Percentiles rank a stretch among this genome's conserved stretches.
Evolutionary conservation across 306 rosid genomes (phyloP).

Genomic region (Vigna trinervia): DNA sequence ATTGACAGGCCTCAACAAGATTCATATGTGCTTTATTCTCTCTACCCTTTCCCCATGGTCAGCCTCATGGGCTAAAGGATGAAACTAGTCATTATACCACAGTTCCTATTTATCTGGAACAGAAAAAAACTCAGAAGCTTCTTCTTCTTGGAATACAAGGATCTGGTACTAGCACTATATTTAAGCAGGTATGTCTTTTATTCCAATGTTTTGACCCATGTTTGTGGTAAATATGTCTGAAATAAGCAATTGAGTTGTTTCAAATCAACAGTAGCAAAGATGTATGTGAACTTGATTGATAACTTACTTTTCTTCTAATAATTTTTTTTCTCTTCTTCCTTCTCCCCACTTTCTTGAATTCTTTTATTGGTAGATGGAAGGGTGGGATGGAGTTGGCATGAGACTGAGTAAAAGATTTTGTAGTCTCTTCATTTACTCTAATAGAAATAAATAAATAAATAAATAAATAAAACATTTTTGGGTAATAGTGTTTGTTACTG

Average conservation of each 20-base stretch:
- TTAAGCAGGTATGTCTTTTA: constrained; percentile 79
- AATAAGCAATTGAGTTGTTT: constrained; percentile 33
- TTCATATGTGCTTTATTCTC: constrained; percentile 78
- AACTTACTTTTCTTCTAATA: not conserved
- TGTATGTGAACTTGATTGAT: constrained; percentile 30
- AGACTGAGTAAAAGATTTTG: not conserved
- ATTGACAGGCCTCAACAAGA: constrained; percentile 85
- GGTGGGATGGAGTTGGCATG: constrained; percentile 9
- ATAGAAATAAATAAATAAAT: constrained; percentile 24
- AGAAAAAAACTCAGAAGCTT: constrained; percentile 85
- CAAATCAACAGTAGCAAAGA: constrained; percentile 14
- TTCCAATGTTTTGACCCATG: not conserved
- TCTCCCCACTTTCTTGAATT: not conserved
- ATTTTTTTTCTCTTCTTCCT: not conserved
- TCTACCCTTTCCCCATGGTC: constrained; percentile 85
- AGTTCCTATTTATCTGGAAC: constrained; percentile 83
- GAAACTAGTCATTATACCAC: constrained; percentile 84
- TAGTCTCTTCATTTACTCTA: constrained; percentile 6
- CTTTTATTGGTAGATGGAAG: constrained; percentile 19
- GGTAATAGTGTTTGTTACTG: constrained; percentile 19
- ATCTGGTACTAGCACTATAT: constrained; percentile 96
- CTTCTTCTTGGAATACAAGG: constrained; percentile 94
- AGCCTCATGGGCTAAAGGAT: constrained; percentile 75
- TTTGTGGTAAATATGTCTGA: not conserved
- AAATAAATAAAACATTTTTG: not conserved